Evolutionary conservation across 768 basidiomycete species (phyloP), one percentile per base, ranked within the genome.

Genomic region (Rhizopogon vesiculosus): DNA sequence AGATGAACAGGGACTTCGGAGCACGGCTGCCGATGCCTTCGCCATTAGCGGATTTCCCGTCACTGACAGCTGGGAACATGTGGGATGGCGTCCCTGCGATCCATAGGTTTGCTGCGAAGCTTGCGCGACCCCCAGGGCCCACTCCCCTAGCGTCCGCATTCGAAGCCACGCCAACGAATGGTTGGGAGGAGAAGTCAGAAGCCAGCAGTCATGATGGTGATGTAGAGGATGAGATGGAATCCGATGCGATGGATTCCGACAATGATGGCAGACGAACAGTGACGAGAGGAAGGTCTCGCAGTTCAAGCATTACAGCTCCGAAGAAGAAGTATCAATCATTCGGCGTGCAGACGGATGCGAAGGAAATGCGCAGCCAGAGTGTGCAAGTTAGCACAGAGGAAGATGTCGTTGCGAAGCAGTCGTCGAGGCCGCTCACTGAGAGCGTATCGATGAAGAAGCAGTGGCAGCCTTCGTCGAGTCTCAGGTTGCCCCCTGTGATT

Each of bases 31-130:
- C 73, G 25, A 64, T 69, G 33, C 69, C 71, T n/a, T 72, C 76
- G 7, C 71, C 62, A 42, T 63, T 56, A 42, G 58, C 60, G 45
- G 83, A 83, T 3, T 75, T 86, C 31, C 86, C 88, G 7, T 74
- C 79, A 13, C 73, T 91, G 56, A 76, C 76, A 15, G 92, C 89
- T 69, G 72, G 79, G 6, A 93, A 97, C 70, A 89, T 88, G 2
- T 93, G 92, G 91, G 95, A 98, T 64, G 74, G 66, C 40, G 83
- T 89, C 22, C 89, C 91, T 7, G 85, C 84, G 57, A 93, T 93
- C 55, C 84, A 88, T 60, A 81, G 78, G 56, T 92, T 94, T 69
- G 87, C 87, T 1, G 77, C 81, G 13, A 77, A 76, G 58, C 72
- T 86, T 33, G 80, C 78, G 38, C 75, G 81, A 52, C 78, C 85